These are phyloP conservation scores for Salix dunnii DNA, from an alignment of 345 rosid species.

Conservation along the genomic window DNA sequence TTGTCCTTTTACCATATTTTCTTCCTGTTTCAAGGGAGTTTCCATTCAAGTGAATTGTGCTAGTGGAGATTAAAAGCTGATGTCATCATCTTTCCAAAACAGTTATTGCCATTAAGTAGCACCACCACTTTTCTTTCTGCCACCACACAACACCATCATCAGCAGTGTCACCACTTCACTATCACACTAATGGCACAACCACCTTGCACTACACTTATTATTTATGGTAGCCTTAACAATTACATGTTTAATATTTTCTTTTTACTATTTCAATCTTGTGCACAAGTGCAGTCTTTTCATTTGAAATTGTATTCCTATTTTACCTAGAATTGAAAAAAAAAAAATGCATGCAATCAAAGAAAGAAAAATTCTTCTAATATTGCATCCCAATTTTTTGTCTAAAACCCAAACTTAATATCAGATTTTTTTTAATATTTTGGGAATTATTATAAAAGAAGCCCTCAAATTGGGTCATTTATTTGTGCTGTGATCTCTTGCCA, in stretches of 20 bases:
- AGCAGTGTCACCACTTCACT: too few species aligned
- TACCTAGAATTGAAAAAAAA: not conserved
- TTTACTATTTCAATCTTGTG: not conserved
- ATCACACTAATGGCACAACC: too few species aligned
- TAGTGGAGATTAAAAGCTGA: not conserved
- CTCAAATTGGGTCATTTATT: not conserved
- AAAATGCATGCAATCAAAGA: not conserved
- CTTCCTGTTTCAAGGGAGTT: not conserved
- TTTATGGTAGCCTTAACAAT: too few species aligned
- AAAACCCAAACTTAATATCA: not conserved
- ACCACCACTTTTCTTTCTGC: too few species aligned
- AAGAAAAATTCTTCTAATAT: not conserved
- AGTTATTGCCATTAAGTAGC: too few species aligned
- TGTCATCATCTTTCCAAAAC: not conserved
- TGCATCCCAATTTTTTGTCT: not conserved
- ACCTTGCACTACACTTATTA: too few species aligned
- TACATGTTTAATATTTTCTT: too few species aligned
- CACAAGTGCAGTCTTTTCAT: not conserved
- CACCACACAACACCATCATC: too few species aligned
- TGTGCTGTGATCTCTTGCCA: not conserved
- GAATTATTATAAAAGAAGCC: not conserved
- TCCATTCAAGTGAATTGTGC: not conserved
- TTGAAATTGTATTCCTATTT: not conserved
- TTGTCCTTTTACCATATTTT: not conserved
- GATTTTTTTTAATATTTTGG: too few species aligned